Evolutionary conservation across 768 basidiomycete genomes (phyloP), one percentile per base, ranked within the genome.

Genomic region (Hysterangium stoloniferum): DNA sequence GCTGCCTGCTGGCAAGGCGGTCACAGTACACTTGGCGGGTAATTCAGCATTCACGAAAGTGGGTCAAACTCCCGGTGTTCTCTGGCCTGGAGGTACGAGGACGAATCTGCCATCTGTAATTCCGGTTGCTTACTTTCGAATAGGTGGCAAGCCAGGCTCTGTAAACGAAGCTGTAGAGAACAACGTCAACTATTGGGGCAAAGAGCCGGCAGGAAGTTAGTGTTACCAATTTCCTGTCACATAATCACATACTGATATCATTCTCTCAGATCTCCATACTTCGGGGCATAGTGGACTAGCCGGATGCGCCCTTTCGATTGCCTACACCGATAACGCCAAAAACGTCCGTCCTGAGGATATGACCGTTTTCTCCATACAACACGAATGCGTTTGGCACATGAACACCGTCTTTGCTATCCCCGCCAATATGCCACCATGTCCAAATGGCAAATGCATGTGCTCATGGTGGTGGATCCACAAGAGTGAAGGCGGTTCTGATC

Each of bases 371-470:
- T 82, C 79, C 51, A 75, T 86, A 11, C 86, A 87, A 59, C 80
- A 83, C 42, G 82, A 78, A 0, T 86, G 84, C 55, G 84, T 86
- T 0, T 88, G 80, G 81, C 74, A 68, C 20, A 71, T 83, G 17
- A 77, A 78, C 61, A 87, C 82, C 5, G 76, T 79, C 44, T 89
- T 88, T 56, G 59, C 73, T 41, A 82, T 89, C 4, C 87, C 86
- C 0, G 71, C 60, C 15, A 66, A 65, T 9, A 80, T 88, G 80
- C 86, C 86, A 0, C 68, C 80, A 7, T 87, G 85, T 57, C 80
- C 82, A 0, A 57, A 69, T 0, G 76, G 75, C 15, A 76, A 76
- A 17, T 87, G 84, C 58, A 72, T 72, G 28, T 89, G 84, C 62
- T 77, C 84, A 2, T 86, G 76, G 66, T 83, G 83, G 60, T 86